Percentiles rank a stretch among this genome's conserved stretches.
Conservation (phyloP, 768 basidiomycete species). For the Favolaschia claudopus region DNA sequence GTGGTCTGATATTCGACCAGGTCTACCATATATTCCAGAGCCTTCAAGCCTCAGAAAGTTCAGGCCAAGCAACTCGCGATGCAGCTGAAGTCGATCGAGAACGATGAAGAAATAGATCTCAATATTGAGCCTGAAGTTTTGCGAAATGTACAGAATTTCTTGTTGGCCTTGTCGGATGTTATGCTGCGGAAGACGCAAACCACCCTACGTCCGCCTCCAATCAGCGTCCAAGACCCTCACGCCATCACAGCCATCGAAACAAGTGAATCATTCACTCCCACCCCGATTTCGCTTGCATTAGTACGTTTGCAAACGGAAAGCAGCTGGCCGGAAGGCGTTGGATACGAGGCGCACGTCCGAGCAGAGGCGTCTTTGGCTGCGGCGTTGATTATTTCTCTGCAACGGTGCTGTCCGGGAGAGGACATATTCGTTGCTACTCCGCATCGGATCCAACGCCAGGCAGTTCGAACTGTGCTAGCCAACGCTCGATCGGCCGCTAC, state of each 20-base stretch:
- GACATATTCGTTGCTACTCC: slow-evolving; percentile 61
- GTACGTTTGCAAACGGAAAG: slow-evolving; percentile 48
- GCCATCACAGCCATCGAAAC: slow-evolving; percentile 22
- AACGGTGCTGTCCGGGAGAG: slow-evolving; percentile 46
- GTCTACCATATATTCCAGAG: slow-evolving; percentile 57
- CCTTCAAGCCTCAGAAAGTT: slow-evolving; percentile 56
- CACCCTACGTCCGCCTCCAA: slow-evolving; percentile 38
- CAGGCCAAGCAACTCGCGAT: slow-evolving; percentile 49
- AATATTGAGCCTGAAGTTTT: slow-evolving; percentile 34
- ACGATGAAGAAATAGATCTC: slow-evolving; percentile 25
- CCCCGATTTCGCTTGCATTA: slow-evolving; percentile 54
- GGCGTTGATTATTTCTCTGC: slow-evolving; percentile 47
- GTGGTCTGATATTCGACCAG: no score
- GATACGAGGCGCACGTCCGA: slow-evolving; percentile 55
- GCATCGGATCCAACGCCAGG: slow-evolving; percentile 60
- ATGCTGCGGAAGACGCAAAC: slow-evolving; percentile 52
- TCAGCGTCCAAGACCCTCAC: slow-evolving; percentile 14
- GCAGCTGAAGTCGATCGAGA: slow-evolving; percentile 39
- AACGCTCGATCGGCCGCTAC: slow-evolving; percentile 5
- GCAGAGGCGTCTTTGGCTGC: slow-evolving; percentile 57
- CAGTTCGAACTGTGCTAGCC: slow-evolving; percentile 50
- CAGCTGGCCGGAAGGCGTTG: slow-evolving; percentile 40
- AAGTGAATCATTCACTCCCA: slow-evolving; percentile 25
- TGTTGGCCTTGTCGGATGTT: slow-evolving; percentile 50
- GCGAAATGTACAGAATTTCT: slow-evolving; percentile 42